These are phyloP conservation scores for Amyloporia xantha DNA, from an alignment of 768 basidiomycete genomes.

Conservation along the genomic window DNA sequence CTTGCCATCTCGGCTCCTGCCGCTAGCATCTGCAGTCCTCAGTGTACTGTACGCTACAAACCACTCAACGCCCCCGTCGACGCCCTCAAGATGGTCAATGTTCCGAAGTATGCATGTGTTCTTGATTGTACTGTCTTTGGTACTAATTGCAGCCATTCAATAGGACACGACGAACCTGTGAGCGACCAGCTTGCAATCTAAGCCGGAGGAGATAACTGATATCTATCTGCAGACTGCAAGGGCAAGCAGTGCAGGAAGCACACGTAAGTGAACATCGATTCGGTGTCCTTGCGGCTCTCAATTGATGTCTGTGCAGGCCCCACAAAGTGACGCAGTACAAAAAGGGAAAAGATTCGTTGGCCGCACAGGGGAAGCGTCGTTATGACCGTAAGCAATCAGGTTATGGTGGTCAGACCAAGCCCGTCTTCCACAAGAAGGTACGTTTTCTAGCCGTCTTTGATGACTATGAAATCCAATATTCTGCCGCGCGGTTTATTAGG, in stretches of 20 bases:
- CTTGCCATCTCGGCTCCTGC: slow-evolving; percentile 16
- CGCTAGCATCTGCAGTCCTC: slow-evolving; percentile 6
- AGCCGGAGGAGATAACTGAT: slow-evolving; percentile 9
- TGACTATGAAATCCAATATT: too few relatives aligned
- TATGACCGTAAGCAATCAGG: slow-evolving; percentile 99
- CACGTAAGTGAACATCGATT: slow-evolving; percentile 51
- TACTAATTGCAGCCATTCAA: slow-evolving; percentile 9
- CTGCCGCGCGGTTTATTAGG: slow-evolving; percentile 41
- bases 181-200: slow-evolving; percentile 33
- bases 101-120: slow-evolving; percentile 72
- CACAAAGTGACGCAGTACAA: slow-evolving; percentile 99
- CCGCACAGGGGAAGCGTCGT: slow-evolving; percentile 99
- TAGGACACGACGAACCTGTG: slow-evolving; percentile 95
- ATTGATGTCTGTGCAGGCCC: slow-evolving; percentile 46
- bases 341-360: slow-evolving; percentile 98
- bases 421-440: slow-evolving; percentile 99
- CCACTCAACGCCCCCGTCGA: slow-evolving; percentile 24
- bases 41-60: slow-evolving; percentile 19
- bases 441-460: too few relatives aligned
- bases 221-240: slow-evolving; percentile 67
- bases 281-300: neutral
- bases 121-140: neutral
- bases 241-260: slow-evolving; percentile 96
- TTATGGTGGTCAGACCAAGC: slow-evolving; percentile 99
- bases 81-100: slow-evolving; percentile 78